Conservation (phyloP, 148 eudicot genomes). For the Agrostemma githago region DNA sequence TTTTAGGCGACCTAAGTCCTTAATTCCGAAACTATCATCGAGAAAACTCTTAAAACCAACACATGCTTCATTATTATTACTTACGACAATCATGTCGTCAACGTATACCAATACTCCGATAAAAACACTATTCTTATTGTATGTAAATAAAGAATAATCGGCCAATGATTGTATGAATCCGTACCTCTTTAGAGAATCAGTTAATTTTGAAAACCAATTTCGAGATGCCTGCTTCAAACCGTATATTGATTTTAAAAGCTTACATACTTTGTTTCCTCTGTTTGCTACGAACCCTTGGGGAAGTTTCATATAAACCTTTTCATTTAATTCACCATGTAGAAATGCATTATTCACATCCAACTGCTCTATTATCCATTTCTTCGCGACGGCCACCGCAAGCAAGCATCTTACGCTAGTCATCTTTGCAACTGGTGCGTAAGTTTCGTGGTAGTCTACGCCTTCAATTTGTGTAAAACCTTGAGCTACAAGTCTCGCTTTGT, state of each 20-base stretch:
- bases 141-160: background rate
- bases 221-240: background rate
- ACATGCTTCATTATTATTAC: background rate
- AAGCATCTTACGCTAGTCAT: too few species aligned
- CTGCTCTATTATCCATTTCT: background rate
- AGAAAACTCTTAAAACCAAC: background rate
- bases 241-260: background rate
- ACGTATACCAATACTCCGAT: too few species aligned
- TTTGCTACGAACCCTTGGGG: background rate
- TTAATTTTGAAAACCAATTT: background rate
- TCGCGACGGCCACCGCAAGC: background rate
- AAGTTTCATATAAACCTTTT: background rate
- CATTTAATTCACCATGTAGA: too few species aligned
- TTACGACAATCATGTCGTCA: background rate
- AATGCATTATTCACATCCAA: too few species aligned
- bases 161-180: background rate
- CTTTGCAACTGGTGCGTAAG: too few species aligned
- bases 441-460: too few species aligned
- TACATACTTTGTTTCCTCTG: background rate
- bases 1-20: too few species aligned
- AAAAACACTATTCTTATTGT: too few species aligned
- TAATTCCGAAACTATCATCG: background rate
- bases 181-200: background rate
- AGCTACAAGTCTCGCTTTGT: too few species aligned
- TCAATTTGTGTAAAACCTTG: too few species aligned